Evolutionary conservation across 495 filamentous ascomycete genomes (phyloP).

Genomic region (Aspergillus hancockii): DNA sequence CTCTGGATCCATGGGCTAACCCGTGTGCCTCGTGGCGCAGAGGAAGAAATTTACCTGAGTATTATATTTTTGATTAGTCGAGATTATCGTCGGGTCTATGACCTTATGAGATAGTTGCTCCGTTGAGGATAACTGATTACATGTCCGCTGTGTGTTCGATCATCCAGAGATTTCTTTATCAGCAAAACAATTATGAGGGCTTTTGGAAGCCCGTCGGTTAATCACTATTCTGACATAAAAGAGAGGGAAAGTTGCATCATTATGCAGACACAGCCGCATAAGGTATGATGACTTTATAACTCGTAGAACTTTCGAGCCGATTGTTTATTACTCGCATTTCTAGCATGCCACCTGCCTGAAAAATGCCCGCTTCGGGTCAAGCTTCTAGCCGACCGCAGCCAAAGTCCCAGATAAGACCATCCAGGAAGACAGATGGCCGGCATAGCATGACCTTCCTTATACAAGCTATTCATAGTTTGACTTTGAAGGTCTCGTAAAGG

Average conservation of each 20-base stretch:
- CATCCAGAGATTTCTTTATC: background rate
- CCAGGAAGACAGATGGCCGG: background rate
- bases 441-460: background rate
- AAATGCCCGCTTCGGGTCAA: background rate
- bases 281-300: background rate
- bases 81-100: background rate
- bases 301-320: background rate
- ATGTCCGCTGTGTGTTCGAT: background rate
- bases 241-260: background rate
- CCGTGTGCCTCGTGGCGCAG: slow-evolving; percentile 1
- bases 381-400: background rate
- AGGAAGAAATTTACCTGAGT: background rate
- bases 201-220: no score
- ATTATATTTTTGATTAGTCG: slow-evolving; percentile 7
- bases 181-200: no score
- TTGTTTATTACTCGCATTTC: background rate
- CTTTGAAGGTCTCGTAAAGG: no score
- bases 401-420: background rate
- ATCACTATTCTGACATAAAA: no score
- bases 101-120: background rate
- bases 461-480: background rate
- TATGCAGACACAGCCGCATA: background rate
- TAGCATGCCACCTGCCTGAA: background rate
- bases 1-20: slow-evolving; percentile 4
- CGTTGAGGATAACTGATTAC: background rate